Evolutionary conservation across 768 basidiomycete species (phyloP), one percentile per base, ranked within the genome.

Genomic region (Lyophyllum decastes): DNA sequence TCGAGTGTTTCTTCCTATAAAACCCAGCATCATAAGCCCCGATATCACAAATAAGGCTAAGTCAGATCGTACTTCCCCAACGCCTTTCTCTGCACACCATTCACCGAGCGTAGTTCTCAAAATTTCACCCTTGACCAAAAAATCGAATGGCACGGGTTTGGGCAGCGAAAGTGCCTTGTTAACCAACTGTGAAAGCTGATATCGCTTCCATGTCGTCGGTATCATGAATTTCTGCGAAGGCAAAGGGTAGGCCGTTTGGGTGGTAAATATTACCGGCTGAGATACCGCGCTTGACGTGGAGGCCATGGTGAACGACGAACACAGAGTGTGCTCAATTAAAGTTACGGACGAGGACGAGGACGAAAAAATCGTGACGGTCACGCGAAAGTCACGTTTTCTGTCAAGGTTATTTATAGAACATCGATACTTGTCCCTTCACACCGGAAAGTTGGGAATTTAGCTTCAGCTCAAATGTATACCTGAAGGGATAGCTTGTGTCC

Each of bases 141-240:
- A 98, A 72, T 99, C 95, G 69, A 98, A 98, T 0, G 95, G 95
- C 2, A 96, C 78, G 0, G 91, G 86, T 54, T 84, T 84, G 0
- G 81, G 70, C 17, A 90, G 83, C 24, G 83, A 81, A 25, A 98
- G 78, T 0, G 95, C 92, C 68, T 97, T 97, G 77, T 99, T 99
- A 57, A 99, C 87, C 43, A 98, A 88, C 59, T 98, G 94, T 1
- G 95, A 98, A 30, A 99, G 88, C 66, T 98, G 96, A 72, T 91
- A 98, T n/a, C 96, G 87, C 56, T 82, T 85, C 95, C 95, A 98
- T 71, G 83, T 76, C 0, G 87, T 79, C 1, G 97, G 96, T 16
- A 98, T 88, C 85, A 97, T 87, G 69, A 94, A 98, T 67, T 93
- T 94, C 70, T 95, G 92, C 1, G 87, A 80, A 0, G 90, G 94